phyloP scores from a whole-genome alignment of 306 rosid genomes.

The Castanea mollissima region DNA sequence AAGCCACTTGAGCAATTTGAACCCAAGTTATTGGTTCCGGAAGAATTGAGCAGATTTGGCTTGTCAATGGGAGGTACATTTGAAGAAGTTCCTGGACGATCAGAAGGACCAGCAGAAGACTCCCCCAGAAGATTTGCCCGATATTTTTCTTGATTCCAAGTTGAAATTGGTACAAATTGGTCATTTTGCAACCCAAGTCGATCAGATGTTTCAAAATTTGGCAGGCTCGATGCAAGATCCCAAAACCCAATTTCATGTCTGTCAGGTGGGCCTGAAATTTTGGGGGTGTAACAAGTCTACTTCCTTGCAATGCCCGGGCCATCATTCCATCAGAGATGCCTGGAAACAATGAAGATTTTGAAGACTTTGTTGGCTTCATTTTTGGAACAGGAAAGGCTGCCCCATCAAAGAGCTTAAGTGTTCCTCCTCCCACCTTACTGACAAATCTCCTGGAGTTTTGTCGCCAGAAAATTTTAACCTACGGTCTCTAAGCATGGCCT shows the following conservation, averaged over 20 bases:
- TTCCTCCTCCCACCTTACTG: constrained; percentile 93
- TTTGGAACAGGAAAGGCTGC: constrained; percentile 55
- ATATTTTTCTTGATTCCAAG: constrained; percentile 60
- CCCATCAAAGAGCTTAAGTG: constrained; percentile 82
- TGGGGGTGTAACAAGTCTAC: constrained; percentile 72
- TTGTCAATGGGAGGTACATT: constrained; percentile 48
- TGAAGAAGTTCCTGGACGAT: constrained; percentile 74
- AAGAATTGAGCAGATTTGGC: constrained; percentile 71
- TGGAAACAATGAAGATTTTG: constrained; percentile 68
- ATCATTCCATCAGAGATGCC: constrained; percentile 94
- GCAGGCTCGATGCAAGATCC: constrained; percentile 57
- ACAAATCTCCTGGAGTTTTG: constrained; percentile 72
- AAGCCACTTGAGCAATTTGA: constrained; percentile 57
- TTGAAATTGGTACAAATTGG: constrained; percentile 54
- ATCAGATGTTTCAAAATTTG: constrained; percentile 59
- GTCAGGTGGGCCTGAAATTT: constrained; percentile 88
- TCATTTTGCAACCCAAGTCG: constrained; percentile 56
- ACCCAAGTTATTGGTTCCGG: constrained; percentile 64
- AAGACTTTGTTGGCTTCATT: constrained; percentile 50
- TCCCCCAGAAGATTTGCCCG: constrained; percentile 56
- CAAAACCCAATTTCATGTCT: constrained; percentile 89
- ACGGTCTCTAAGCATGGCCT: constrained; percentile 80
- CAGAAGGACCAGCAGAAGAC: constrained; percentile 65
- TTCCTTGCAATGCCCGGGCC: constrained; percentile 93
- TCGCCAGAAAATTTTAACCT: constrained; percentile 77